Conservation (phyloP, 345 rosid species). For the Salix purpurea region DNA sequence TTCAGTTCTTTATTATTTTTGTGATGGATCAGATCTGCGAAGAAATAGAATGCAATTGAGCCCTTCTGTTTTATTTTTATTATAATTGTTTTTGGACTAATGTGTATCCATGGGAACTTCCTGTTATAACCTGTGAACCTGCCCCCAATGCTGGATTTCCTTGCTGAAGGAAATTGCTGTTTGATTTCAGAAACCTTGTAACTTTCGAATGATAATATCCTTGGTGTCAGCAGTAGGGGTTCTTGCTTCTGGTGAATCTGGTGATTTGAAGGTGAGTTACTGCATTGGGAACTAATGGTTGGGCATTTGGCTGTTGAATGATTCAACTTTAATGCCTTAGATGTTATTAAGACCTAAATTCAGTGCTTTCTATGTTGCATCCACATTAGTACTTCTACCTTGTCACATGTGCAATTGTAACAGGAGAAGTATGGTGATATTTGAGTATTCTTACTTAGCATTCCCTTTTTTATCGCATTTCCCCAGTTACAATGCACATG, state of each 20-base stretch:
- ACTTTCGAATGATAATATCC: slow-evolving; percentile 53
- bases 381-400: too few species aligned
- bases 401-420: too few species aligned
- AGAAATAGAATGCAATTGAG: background rate
- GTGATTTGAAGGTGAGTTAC: slow-evolving; percentile 58
- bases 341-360: background rate
- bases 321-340: background rate
- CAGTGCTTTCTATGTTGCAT: too few species aligned
- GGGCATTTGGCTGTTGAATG: background rate
- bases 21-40: too few species aligned
- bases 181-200: slow-evolving; percentile 52
- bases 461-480: too few species aligned
- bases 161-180: background rate
- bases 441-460: too few species aligned
- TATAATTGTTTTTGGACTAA: background rate
- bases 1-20: too few species aligned
- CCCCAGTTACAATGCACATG: too few species aligned
- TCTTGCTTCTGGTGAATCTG: slow-evolving; percentile 39
- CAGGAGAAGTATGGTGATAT: too few species aligned
- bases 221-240: slow-evolving; percentile 62
- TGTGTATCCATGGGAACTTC: background rate
- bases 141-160: background rate
- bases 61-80: background rate
- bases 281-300: slow-evolving; percentile 5
- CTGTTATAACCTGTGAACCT: background rate